These are phyloP conservation scores for Nitzschia sp. DNA, from an alignment of 108 stramenopile species.

Conservation along the genomic window DNA sequence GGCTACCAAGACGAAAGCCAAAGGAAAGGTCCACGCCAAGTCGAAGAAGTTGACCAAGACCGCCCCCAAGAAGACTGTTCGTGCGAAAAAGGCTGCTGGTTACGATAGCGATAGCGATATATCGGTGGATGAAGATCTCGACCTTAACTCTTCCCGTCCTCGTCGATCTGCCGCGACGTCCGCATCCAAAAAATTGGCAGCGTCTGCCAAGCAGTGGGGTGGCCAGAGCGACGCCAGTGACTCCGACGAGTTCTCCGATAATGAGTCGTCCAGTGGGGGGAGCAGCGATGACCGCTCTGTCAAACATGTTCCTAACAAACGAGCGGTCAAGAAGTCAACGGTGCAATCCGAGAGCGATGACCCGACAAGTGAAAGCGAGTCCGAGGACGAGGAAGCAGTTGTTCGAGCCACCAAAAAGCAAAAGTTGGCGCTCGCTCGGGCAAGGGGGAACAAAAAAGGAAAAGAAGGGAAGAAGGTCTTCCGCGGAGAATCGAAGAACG, in stretches of 20 bases:
- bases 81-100: slow-evolving; percentile 15
- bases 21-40: slow-evolving; percentile 18
- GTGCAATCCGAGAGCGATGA: not conserved
- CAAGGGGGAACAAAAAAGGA: slow-evolving; percentile 44
- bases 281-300: slow-evolving; percentile 16
- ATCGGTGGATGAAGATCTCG: slow-evolving; percentile 32
- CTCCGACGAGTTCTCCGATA: slow-evolving; percentile 5
- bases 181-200: slow-evolving; percentile 35
- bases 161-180: slow-evolving; percentile 55
- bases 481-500: slow-evolving; percentile 38
- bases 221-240: slow-evolving; percentile 26
- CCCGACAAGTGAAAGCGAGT: slow-evolving; percentile 36
- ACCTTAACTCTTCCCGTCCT: slow-evolving; percentile 17
- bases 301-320: not conserved
- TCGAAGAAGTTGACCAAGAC: not conserved
- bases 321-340: not conserved
- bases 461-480: slow-evolving; percentile 39
- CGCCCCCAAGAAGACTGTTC: slow-evolving; percentile 38
- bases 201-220: slow-evolving; percentile 32
- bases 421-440: slow-evolving; percentile 45
- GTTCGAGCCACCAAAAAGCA: slow-evolving; percentile 35
- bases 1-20: slow-evolving; percentile 3
- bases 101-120: slow-evolving; percentile 65
- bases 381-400: slow-evolving; percentile 15
- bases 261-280: slow-evolving; percentile 10